phyloP scores from a whole-genome alignment of 192 early-diverging fungal genomes.

The Umbelopsis vinacea region DNA sequence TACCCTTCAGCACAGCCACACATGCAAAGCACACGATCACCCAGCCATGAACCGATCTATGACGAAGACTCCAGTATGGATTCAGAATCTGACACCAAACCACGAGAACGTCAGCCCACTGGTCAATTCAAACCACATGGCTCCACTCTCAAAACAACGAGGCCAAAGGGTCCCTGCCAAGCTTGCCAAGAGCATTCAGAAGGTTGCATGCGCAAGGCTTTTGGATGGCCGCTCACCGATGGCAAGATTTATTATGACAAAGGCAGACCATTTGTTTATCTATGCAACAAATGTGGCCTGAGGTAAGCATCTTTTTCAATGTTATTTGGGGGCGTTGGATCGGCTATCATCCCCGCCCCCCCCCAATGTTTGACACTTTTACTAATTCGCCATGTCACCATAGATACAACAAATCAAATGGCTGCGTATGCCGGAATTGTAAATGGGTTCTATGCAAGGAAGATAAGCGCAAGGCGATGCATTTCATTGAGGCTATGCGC shows the following conservation, averaged over 20 bases:
- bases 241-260: conserved; percentile 34
- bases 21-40: not conserved
- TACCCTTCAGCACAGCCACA: not conserved
- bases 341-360: not conserved
- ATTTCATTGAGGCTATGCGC: conserved; percentile 39
- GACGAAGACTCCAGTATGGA: not conserved
- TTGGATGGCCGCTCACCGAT: conserved; percentile 40
- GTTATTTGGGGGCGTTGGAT: not conserved
- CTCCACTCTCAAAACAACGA: not conserved
- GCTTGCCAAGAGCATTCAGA: conserved; percentile 42
- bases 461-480: conserved; percentile 41
- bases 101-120: conserved; percentile 12
- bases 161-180: conserved; percentile 38
- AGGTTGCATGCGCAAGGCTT: conserved; percentile 47
- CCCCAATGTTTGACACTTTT: not conserved
- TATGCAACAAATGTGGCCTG: conserved; percentile 49
- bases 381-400: not conserved
- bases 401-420: conserved; percentile 45
- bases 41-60: conserved; percentile 13
- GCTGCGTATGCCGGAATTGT: conserved; percentile 39
- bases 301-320: conserved; percentile 31
- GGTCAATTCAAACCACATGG: conserved; percentile 11
- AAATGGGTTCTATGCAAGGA: conserved; percentile 47
- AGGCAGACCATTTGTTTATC: conserved; percentile 39
- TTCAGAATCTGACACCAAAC: not conserved